Conservation (phyloP, 371 early-diverging fungal species). For the Apophysomyces ossiformis region DNA sequence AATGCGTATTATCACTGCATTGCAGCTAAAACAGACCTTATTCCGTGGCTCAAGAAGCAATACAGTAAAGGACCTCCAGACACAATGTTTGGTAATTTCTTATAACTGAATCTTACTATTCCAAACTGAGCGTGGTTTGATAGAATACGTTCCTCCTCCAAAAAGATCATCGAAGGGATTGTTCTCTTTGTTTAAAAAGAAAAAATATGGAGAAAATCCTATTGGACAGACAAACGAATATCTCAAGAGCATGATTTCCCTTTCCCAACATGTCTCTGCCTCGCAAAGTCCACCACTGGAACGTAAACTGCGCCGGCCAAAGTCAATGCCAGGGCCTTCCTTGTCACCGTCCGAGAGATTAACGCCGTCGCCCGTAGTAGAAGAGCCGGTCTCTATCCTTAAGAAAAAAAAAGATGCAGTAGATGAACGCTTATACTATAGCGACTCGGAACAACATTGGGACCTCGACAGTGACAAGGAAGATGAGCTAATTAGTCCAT, state of each 20-base stretch:
- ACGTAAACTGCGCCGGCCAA: background rate
- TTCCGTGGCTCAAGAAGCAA: slow-evolving; percentile 36
- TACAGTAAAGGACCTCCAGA: slow-evolving; percentile 35
- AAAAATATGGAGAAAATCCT: background rate
- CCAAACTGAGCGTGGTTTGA: slow-evolving; percentile 19
- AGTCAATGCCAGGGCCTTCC: slow-evolving; percentile 3
- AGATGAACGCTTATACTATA: background rate
- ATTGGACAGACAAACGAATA: slow-evolving; percentile 4
- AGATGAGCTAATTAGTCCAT: background rate
- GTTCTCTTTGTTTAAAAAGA: slow-evolving; percentile 7
- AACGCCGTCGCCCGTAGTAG: background rate
- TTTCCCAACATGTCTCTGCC: background rate
- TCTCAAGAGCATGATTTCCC: slow-evolving; percentile 5
- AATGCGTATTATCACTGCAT: slow-evolving; percentile 34
- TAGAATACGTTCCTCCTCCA: slow-evolving; percentile 14
- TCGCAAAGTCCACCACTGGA: background rate
- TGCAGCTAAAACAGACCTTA: slow-evolving; percentile 25
- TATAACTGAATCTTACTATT: background rate
- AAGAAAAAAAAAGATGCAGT: background rate
- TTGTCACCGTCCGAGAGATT: background rate
- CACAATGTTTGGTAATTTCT: slow-evolving; percentile 22
- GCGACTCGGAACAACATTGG: background rate
- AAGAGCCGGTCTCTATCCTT: slow-evolving; percentile 3
- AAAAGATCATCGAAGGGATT: slow-evolving; percentile 3
- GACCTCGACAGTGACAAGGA: background rate